Evolutionary conservation across 2,329 filamentous ascomycete species (phyloP).

Genomic region (Trichoderma asperellum): DNA sequence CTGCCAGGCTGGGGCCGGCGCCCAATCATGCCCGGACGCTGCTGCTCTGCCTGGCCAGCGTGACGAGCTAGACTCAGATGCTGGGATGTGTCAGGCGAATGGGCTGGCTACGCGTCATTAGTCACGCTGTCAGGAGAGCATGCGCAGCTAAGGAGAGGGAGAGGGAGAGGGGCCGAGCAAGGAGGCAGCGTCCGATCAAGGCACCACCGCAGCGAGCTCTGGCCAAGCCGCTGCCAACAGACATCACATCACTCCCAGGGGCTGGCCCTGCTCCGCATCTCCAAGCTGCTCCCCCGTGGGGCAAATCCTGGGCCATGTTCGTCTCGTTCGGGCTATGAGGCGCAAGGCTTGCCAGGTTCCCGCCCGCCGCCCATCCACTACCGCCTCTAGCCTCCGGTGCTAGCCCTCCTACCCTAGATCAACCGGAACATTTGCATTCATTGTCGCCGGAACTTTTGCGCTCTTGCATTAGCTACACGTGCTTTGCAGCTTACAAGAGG

Average conservation of each 20-base stretch:
- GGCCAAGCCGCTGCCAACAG: not conserved
- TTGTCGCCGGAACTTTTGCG: slow-evolving; percentile 8
- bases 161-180: not conserved
- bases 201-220: not conserved
- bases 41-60: slow-evolving; percentile 17
- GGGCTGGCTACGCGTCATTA: slow-evolving; percentile 26
- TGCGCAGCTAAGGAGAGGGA: slow-evolving; percentile 19
- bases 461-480: slow-evolving; percentile 6
- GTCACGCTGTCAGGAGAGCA: slow-evolving; percentile 26
- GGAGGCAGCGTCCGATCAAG: not conserved
- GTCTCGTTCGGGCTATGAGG: not conserved
- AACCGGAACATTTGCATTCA: not conserved
- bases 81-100: slow-evolving; percentile 25
- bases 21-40: slow-evolving; percentile 18
- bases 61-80: slow-evolving; percentile 26
- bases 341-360: slow-evolving; percentile 19
- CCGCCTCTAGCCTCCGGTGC: slow-evolving; percentile 23
- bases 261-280: slow-evolving; percentile 26
- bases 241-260: not conserved
- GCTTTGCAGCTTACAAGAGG: not conserved
- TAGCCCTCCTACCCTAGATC: slow-evolving; percentile 24
- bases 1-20: slow-evolving; percentile 2
- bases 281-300: slow-evolving; percentile 21
- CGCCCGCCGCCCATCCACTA: slow-evolving; percentile 14
- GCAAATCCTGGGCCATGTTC: slow-evolving; percentile 17